These are phyloP conservation scores for Physcomitrium patens DNA, from an alignment of 225 moss, liverwort and hornwort genomes.

Conservation along the genomic window DNA sequence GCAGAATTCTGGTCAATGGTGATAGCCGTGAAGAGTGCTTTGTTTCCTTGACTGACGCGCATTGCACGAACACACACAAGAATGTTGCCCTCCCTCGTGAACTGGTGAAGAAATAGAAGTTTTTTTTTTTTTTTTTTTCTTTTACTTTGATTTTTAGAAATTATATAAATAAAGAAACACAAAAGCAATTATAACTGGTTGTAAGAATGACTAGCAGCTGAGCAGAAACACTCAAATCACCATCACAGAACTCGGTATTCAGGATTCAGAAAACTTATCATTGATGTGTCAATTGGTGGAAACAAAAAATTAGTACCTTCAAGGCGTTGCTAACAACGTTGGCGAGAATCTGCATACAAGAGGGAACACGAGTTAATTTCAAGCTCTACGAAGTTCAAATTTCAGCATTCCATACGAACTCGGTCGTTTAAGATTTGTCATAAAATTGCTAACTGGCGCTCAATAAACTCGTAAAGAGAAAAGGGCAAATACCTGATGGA, in stretches of 20 bases:
- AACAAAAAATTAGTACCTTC: constrained; percentile 52
- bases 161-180: no score
- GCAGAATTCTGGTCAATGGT: constrained; percentile 34
- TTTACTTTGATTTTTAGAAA: no score
- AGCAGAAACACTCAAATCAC: no score
- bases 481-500: constrained; percentile 67
- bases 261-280: constrained; percentile 1
- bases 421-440: not conserved
- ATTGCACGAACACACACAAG: constrained; percentile 73
- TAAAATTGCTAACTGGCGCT: not conserved
- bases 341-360: constrained; percentile 67
- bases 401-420: not conserved
- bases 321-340: constrained; percentile 88
- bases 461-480: not conserved
- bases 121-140: no score
- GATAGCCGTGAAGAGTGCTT: constrained; percentile 33
- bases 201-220: not conserved
- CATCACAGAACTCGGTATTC: not conserved
- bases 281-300: not conserved
- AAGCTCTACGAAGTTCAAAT: constrained; percentile 1
- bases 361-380: not conserved
- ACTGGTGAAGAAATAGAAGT: constrained; percentile 41
- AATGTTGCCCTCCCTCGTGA: constrained; percentile 80
- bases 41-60: constrained; percentile 33
- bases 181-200: not conserved